phyloP scores from a whole-genome alignment of 495 filamentous ascomycete species.

The Venustampulla echinocandica region DNA sequence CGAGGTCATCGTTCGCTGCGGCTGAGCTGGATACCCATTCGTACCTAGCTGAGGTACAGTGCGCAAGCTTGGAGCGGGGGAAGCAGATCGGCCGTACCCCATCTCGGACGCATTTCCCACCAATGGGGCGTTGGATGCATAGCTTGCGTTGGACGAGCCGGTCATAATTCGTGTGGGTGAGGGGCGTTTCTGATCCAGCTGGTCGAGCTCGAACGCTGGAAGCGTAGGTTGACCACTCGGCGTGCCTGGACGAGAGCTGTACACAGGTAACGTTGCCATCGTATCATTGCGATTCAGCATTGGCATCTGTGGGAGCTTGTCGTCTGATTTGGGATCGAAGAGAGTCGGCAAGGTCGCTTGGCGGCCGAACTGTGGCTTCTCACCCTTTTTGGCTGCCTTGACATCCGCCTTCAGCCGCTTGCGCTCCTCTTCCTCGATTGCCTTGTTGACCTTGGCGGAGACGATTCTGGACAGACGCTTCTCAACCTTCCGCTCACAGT shows the following conservation, averaged over 20 bases:
- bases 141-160: slow-evolving; percentile 32
- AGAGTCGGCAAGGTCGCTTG: slow-evolving; percentile 62
- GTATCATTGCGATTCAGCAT: slow-evolving; percentile 58
- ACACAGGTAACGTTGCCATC: slow-evolving; percentile 54
- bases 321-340: slow-evolving; percentile 37
- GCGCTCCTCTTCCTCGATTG: slow-evolving; percentile 62
- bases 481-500: slow-evolving; percentile 86
- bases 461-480: slow-evolving; percentile 73
- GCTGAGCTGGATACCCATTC: slow-evolving; percentile 26
- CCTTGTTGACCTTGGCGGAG: slow-evolving; percentile 71
- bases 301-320: slow-evolving; percentile 51
- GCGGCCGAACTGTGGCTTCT: slow-evolving; percentile 39
- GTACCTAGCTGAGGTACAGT: slow-evolving; percentile 30
- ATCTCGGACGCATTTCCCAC: slow-evolving; percentile 49
- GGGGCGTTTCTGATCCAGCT: slow-evolving; percentile 38
- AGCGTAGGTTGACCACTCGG: slow-evolving; percentile 21
- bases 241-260: slow-evolving; percentile 48
- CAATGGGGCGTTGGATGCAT: slow-evolving; percentile 50
- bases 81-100: slow-evolving; percentile 44
- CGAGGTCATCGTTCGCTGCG: slow-evolving; percentile 18
- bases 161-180: slow-evolving; percentile 27
- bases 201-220: slow-evolving; percentile 38
- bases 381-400: slow-evolving; percentile 47
- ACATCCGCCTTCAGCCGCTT: slow-evolving; percentile 48
- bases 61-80: slow-evolving; percentile 34